phyloP scores from a whole-genome alignment of 306 rosid genomes.

The Castanopsis chinensis region DNA sequence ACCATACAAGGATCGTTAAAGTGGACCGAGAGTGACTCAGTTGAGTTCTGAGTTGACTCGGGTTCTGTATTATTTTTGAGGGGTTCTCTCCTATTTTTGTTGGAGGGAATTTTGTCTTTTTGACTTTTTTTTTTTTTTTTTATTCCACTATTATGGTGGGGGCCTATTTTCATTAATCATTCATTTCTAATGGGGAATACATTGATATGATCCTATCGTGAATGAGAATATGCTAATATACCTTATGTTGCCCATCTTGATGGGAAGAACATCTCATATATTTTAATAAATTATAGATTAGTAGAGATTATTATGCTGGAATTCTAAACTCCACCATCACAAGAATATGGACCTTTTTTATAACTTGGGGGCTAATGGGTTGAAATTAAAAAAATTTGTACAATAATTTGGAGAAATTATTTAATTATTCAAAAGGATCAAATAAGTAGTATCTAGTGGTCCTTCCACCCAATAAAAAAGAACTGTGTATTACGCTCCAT shows the following conservation, averaged over 20 bases:
- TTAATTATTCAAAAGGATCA: no score
- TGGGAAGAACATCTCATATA: not conserved
- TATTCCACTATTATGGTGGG: not conserved
- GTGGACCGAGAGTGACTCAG: not conserved
- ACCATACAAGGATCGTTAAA: not conserved
- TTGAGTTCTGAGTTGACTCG: not conserved
- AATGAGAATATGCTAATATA: conserved; percentile 48
- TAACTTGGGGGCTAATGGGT: no score
- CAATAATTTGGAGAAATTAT: no score
- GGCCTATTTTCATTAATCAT: conserved; percentile 13
- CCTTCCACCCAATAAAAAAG: no score
- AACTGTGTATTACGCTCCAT: no score
- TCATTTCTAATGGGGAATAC: no score
- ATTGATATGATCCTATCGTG: conserved; percentile 26
- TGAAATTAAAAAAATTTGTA: no score
- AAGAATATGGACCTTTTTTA: no score
- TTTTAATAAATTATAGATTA: not conserved
- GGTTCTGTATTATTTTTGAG: not conserved
- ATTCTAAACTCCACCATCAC: no score
- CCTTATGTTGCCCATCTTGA: not conserved
- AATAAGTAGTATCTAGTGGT: no score
- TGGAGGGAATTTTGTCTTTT: not conserved
- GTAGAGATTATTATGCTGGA: not conserved
- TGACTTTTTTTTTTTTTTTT: conserved; percentile 28
- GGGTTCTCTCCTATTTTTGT: no score